Evolutionary conservation across 1,284 basidiomycete species (phyloP), one percentile per base, ranked within the genome.

Genomic region (Fomitopsis pinicola): DNA sequence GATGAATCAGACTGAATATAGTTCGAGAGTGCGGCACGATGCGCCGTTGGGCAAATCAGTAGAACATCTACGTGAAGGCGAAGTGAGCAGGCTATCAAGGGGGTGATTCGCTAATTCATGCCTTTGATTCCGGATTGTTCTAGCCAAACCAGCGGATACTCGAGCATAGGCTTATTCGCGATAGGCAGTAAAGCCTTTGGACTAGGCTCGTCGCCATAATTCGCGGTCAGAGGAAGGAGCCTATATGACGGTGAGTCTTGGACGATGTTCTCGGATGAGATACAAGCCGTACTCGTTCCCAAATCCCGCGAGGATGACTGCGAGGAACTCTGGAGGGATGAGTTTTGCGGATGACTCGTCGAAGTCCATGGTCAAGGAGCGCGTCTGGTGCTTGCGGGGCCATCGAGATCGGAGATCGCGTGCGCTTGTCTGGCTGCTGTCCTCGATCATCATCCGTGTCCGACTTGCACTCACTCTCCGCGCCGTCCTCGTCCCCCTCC

Each of bases 101-200:
- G 15, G 2, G 12, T 9, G 28, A 6, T 7, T 5, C 12, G 10
- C 45, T 9, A 14, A 1, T 3, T 28, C 26, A 61, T 63, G 91
- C 95, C 94, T 78, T 84, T 86, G 44, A 97, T 85, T 12, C 93
- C 92, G 19, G 93, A 88, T 52, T 91, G 85, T 67, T 97, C 92
- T 30, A 97, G 76, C 94, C 95, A 96, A 35, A 86, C 81, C 22
- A 98, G 80, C 7, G 87, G 83, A 68, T 92, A 91, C 71, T 95
- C 92, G 64, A 97, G 81, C 77, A 97, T 87, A 0, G 94, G 92
- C 66, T 83, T 90, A 70, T 97, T 96, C 33, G 86, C 94, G 42
- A 97, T 84, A 2, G 94, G 92, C 36, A 97, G 79, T 9, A 97
- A 77, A 5, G 94, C 91, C 73, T 97, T 97, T 42, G 90, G 88